These are phyloP conservation scores for Naganishia kalamii DNA, from an alignment of 768 basidiomycete genomes.

Conservation along the genomic window DNA sequence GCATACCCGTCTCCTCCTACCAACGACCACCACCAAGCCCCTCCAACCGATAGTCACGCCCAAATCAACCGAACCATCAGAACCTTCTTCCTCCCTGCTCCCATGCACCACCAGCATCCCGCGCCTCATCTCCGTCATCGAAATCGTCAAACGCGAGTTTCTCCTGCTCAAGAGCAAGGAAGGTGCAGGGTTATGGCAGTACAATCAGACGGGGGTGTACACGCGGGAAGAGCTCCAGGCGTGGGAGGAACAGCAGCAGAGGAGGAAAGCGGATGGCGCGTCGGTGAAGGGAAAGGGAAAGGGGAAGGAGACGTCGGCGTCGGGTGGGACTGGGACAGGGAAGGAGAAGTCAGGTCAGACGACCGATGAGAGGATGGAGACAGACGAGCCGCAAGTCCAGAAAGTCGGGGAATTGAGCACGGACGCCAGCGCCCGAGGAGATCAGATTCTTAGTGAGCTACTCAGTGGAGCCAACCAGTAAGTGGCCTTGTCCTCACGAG, in stretches of 20 bases:
- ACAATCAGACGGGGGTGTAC: constrained; percentile 30
- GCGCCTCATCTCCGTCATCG: constrained; percentile 67
- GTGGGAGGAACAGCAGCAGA: constrained; percentile 10
- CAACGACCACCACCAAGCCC: neutral
- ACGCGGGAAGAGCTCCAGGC: constrained; percentile 9
- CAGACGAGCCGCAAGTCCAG: neutral
- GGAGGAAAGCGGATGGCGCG: constrained; percentile 16
- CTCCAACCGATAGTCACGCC: neutral
- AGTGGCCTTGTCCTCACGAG: neutral
- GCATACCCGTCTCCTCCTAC: neutral
- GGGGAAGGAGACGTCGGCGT: constrained; percentile 11
- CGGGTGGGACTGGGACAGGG: neutral
- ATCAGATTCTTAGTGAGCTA: neutral
- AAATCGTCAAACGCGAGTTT: constrained; percentile 79
- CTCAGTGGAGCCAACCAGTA: neutral
- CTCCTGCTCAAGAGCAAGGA: neutral
- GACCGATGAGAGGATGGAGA: neutral
- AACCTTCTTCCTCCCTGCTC: constrained; percentile 19
- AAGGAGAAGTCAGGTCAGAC: neutral
- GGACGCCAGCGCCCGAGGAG: neutral
- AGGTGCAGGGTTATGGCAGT: constrained; percentile 38
- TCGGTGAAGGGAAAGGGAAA: constrained; percentile 31
- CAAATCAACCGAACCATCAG: neutral
- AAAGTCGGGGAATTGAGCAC: neutral
- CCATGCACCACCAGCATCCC: constrained; percentile 50